Conservation (phyloP, 1,284 basidiomycete genomes). For the Sutorius eximius region DNA sequence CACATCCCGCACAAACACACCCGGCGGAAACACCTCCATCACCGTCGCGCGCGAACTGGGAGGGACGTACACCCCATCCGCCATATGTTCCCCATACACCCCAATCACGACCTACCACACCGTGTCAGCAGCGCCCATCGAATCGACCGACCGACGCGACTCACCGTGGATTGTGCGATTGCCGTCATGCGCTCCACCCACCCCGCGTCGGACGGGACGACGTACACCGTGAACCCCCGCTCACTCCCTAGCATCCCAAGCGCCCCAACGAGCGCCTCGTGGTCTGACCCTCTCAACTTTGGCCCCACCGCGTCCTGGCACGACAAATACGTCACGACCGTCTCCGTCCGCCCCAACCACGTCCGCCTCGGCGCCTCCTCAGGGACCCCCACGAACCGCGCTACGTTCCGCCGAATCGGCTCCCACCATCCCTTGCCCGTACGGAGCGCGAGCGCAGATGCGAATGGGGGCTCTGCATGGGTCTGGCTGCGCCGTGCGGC, state of each 20-base stretch:
- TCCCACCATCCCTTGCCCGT: constrained; percentile 71
- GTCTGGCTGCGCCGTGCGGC: constrained; percentile 50
- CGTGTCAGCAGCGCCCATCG: too few relatives aligned
- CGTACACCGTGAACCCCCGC: constrained; percentile 57
- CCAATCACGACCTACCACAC: constrained; percentile 63
- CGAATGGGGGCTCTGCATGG: constrained; percentile 41
- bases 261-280: constrained; percentile 50
- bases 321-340: constrained; percentile 73
- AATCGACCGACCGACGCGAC: constrained; percentile 22
- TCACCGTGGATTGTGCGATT: constrained; percentile 70
- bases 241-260: constrained; percentile 52
- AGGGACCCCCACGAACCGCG: constrained; percentile 48
- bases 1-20: constrained; percentile 71
- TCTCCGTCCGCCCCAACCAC: constrained; percentile 34
- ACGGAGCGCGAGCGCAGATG: constrained; percentile 59
- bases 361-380: constrained; percentile 34
- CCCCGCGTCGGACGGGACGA: constrained; percentile 53
- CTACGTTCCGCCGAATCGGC: constrained; percentile 58
- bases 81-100: constrained; percentile 69
- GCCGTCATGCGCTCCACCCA: constrained; percentile 66
- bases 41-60: constrained; percentile 55
- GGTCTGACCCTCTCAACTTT: constrained; percentile 48
- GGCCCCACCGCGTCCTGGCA: constrained; percentile 55
- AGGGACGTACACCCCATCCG: constrained; percentile 73
- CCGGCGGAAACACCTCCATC: constrained; percentile 79